These are phyloP conservation scores for Dispira parvispora DNA, from an alignment of 192 early-diverging fungal genomes.

Conservation along the genomic window DNA sequence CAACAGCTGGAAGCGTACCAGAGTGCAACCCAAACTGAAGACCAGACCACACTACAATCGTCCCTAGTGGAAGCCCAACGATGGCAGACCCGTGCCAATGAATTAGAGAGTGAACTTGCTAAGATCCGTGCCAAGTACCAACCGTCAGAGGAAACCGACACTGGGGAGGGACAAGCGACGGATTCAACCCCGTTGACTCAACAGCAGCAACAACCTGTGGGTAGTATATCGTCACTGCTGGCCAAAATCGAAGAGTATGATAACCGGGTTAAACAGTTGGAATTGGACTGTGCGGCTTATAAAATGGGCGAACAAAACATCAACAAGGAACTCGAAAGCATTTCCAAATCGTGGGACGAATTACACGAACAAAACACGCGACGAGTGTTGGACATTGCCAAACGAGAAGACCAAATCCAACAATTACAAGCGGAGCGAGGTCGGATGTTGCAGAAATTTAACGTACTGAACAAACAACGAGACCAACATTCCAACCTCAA, in stretches of 20 bases:
- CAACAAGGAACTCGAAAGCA: conserved; percentile 34
- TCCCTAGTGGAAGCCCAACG: neutral
- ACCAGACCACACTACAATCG: neutral
- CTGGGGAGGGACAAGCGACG: neutral
- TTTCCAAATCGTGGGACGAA: conserved; percentile 46
- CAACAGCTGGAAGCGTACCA: neutral
- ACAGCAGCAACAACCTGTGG: neutral
- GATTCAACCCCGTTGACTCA: neutral
- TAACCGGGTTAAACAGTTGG: neutral
- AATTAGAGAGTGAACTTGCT: neutral
- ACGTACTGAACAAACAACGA: conserved; percentile 46
- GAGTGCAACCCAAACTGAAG: neutral
- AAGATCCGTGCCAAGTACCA: neutral
- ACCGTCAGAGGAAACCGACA: neutral
- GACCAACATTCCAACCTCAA: conserved; percentile 43
- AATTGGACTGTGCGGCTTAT: neutral
- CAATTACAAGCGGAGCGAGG: conserved; percentile 68
- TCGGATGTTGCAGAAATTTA: conserved; percentile 74
- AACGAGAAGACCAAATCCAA: conserved; percentile 64
- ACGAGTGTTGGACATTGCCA: conserved; percentile 55
- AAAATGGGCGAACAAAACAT: conserved; percentile 25
- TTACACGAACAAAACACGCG: conserved; percentile 71
- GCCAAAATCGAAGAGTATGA: conserved; percentile 4
- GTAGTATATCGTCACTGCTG: neutral
- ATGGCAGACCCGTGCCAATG: neutral